Percentiles rank a stretch among this genome's conserved stretches.
phyloP scores from a whole-genome alignment of 768 basidiomycete species.

The Xerocomellus chrysenteron region DNA sequence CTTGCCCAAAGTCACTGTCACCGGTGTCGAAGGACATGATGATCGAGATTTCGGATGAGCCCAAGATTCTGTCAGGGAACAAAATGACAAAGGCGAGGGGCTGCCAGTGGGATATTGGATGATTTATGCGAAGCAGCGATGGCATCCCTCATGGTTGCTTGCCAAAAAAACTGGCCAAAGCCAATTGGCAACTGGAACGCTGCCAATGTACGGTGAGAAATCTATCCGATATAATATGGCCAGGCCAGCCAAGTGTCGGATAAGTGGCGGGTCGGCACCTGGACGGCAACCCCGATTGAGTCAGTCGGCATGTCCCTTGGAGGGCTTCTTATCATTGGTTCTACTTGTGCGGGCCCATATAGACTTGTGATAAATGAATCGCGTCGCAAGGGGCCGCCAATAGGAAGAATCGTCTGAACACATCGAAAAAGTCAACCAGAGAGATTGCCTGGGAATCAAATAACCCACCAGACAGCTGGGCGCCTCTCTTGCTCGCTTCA shows the following conservation, averaged over 20 bases:
- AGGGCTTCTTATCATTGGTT: neutral
- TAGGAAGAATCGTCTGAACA: neutral
- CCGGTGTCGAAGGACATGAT: neutral
- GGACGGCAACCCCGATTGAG: neutral
- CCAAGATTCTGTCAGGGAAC: neutral
- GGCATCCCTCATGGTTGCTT: neutral
- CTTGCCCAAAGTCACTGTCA: neutral
- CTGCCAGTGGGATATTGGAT: accelerated
- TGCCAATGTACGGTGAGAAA: neutral
- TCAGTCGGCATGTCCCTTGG: neutral
- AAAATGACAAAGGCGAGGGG: too few relatives aligned
- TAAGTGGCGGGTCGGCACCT: neutral
- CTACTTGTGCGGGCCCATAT: neutral
- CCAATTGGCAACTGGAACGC: neutral
- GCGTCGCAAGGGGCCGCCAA: neutral
- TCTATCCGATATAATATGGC: neutral
- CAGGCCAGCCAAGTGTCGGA: neutral
- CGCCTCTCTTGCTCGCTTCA: neutral
- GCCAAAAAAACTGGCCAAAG: neutral
- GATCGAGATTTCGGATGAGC: neutral
- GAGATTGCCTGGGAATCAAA: conserved; percentile 4
- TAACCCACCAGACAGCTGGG: neutral
- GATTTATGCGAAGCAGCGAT: neutral
- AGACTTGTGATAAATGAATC: neutral
- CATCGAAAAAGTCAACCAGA: neutral